Evolutionary conservation across 2,329 filamentous ascomycete species (phyloP).

Genomic region (Apiospora koreana): DNA sequence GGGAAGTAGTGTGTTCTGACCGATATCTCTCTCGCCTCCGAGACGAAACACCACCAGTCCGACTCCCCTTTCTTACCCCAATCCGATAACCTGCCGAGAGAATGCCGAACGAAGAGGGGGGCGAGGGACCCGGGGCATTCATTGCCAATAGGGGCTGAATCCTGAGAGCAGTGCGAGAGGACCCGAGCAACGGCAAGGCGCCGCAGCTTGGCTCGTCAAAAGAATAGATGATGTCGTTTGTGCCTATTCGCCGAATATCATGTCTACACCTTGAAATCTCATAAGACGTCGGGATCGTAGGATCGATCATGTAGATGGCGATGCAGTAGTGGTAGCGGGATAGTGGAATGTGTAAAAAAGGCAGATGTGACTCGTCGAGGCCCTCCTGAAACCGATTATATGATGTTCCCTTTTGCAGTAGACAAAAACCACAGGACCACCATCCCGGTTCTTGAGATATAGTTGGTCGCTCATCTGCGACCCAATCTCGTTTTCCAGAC

Average conservation of each 20-base stretch:
- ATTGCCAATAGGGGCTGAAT: not conserved
- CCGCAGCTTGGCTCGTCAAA: constrained; percentile 19
- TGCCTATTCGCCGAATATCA: constrained; percentile 28
- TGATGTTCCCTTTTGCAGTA: not conserved
- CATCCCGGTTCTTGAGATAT: not conserved
- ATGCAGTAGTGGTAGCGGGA: constrained; percentile 17
- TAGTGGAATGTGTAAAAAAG: constrained; percentile 22
- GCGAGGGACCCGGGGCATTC: constrained; percentile 16
- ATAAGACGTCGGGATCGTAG: constrained; percentile 17
- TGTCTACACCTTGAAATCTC: constrained; percentile 20
- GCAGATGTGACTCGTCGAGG: constrained; percentile 22
- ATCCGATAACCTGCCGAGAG: not conserved
- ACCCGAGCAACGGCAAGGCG: not conserved
- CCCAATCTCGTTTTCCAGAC: not conserved
- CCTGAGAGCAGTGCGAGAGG: not conserved
- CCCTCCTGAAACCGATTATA: constrained; percentile 22
- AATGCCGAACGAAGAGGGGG: constrained; percentile 12
- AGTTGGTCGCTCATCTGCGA: not conserved
- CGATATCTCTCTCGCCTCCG: constrained; percentile 27
- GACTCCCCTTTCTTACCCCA: not conserved
- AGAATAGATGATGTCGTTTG: constrained; percentile 26
- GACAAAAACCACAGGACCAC: constrained; percentile 9
- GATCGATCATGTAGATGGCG: constrained; percentile 21
- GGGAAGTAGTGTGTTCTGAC: constrained; percentile 23
- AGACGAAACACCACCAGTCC: not conserved